A percentile compares a stretch with the other conserved stretches of the same genome.
Conservation (phyloP, 768 basidiomycete species). For the Hypholoma fasciculare region DNA sequence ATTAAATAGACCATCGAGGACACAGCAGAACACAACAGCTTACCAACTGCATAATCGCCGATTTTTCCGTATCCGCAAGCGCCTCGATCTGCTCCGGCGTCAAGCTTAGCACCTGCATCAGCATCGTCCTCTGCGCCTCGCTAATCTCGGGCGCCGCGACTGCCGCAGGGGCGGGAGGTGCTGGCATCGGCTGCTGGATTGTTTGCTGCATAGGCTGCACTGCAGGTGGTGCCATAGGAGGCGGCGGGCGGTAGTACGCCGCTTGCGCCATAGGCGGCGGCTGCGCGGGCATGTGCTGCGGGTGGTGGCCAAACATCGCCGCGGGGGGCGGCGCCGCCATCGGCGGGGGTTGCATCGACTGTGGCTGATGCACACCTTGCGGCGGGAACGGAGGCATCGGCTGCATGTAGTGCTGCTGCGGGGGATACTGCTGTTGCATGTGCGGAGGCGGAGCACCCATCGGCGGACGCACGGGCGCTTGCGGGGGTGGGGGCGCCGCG, state of each 20-base stretch:
- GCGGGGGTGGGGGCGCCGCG: slow-evolving; percentile 16
- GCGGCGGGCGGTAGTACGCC: slow-evolving; percentile 32
- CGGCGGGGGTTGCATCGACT: slow-evolving; percentile 29
- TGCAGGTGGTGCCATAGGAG: slow-evolving; percentile 26
- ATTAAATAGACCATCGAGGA: not conserved
- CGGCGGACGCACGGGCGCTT: slow-evolving; percentile 20
- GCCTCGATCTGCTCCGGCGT: slow-evolving; percentile 82
- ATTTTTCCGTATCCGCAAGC: slow-evolving; percentile 75
- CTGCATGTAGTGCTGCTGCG: slow-evolving; percentile 52
- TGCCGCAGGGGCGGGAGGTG: slow-evolving; percentile 31
- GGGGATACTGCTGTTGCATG: slow-evolving; percentile 11
- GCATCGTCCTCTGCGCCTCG: slow-evolving; percentile 65
- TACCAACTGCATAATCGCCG: slow-evolving; percentile 81
- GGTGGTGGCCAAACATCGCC: slow-evolving; percentile 31
- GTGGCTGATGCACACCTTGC: slow-evolving; percentile 28
- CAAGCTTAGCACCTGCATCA: slow-evolving; percentile 83
- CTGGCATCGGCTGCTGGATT: slow-evolving; percentile 28
- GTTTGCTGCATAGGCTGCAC: slow-evolving; percentile 25
- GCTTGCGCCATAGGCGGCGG: slow-evolving; percentile 31
- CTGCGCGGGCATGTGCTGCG: slow-evolving; percentile 23
- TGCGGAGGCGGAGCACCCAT: slow-evolving; percentile 27
- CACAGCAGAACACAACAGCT: slow-evolving; percentile 11
- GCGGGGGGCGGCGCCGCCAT: slow-evolving; percentile 23
- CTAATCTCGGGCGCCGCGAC: slow-evolving; percentile 42
- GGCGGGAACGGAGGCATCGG: slow-evolving; percentile 35